phyloP scores from a whole-genome alignment of 202 grass and related monocot genomes.

The Zoysia matrella region DNA sequence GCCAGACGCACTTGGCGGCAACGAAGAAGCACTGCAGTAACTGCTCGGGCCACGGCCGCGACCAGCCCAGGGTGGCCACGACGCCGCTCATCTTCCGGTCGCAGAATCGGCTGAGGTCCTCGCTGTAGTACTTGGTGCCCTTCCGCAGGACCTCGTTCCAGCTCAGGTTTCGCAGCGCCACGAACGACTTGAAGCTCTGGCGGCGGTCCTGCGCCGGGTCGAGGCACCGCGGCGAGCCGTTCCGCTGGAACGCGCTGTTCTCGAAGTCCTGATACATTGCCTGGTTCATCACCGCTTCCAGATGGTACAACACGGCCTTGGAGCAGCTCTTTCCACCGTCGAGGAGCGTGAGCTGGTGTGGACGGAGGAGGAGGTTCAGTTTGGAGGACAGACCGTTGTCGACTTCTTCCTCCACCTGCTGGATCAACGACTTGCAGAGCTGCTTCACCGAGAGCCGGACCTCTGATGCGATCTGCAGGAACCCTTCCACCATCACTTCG shows the following conservation, averaged over 20 bases:
- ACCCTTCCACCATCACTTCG: constrained; percentile 62
- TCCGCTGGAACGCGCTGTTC: constrained; percentile 68
- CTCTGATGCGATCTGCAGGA: constrained; percentile 55
- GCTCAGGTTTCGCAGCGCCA: constrained; percentile 77
- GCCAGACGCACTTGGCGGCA: constrained; percentile 80
- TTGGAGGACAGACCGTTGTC: constrained; percentile 53
- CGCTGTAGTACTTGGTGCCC: constrained; percentile 82
- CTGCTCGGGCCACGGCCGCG: constrained; percentile 82
- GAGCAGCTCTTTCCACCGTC: constrained; percentile 46
- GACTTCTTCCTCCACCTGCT: constrained; percentile 52
- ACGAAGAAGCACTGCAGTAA: constrained; percentile 91
- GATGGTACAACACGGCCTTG: constrained; percentile 64
- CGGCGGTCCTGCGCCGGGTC: constrained; percentile 58
- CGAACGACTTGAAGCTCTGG: constrained; percentile 68
- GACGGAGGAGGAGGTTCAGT: constrained; percentile 62
- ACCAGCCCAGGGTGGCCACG: constrained; percentile 68
- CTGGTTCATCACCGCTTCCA: constrained; percentile 78
- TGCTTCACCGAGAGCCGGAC: constrained; percentile 77
- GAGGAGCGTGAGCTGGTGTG: constrained; percentile 47
- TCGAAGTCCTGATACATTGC: constrained; percentile 87
- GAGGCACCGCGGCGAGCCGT: constrained; percentile 60
- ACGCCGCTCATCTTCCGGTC: constrained; percentile 91
- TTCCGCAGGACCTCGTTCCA: constrained; percentile 96
- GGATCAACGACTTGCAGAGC: constrained; percentile 75
- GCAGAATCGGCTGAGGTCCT: constrained; percentile 85